A percentile compares a stretch with the other conserved stretches of the same genome.
Conservation (phyloP, 2,329 filamentous ascomycete genomes). For the Aspergillus hortae region DNA sequence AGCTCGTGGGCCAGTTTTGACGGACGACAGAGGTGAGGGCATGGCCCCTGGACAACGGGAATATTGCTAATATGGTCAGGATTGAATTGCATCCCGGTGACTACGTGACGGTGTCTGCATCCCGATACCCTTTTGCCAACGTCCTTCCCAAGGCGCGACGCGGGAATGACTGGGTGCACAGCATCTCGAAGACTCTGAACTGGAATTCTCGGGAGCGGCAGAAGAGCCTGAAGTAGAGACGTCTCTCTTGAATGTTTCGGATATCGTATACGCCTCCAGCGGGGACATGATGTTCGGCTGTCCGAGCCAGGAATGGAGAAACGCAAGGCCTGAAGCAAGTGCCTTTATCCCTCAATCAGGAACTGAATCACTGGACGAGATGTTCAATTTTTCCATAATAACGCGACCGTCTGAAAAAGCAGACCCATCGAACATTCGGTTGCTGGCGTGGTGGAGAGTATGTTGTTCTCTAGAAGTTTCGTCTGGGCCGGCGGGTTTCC, state of each 20-base stretch:
- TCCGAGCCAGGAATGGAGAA: too few species aligned
- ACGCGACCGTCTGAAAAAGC: too few species aligned
- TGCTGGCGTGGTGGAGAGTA: conserved; percentile 1
- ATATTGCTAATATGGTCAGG: conserved; percentile 25
- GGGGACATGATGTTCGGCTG: too few species aligned
- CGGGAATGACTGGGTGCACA: conserved; percentile 50
- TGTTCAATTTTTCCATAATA: too few species aligned
- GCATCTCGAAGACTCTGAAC: conserved; percentile 49
- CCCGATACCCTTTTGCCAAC: conserved; percentile 50
- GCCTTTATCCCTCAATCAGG: too few species aligned
- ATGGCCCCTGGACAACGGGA: background rate
- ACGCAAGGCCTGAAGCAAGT: too few species aligned
- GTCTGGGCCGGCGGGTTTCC: conserved; percentile 25
- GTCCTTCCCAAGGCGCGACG: conserved; percentile 43
- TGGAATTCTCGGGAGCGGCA: conserved; percentile 50
- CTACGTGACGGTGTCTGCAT: conserved; percentile 52
- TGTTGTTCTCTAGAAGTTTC: conserved; percentile 28
- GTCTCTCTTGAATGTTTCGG: background rate
- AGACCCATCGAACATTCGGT: background rate
- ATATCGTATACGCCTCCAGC: background rate
- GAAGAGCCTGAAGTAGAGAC: conserved; percentile 33
- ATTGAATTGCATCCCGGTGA: conserved; percentile 48
- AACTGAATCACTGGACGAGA: too few species aligned
- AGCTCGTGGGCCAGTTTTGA: conserved; percentile 98
- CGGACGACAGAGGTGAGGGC: conserved; percentile 68